A percentile compares a stretch with the other conserved stretches of the same genome.
Conservation (phyloP, 2,329 filamentous ascomycete species). For the Arachnomyces sp. region DNA sequence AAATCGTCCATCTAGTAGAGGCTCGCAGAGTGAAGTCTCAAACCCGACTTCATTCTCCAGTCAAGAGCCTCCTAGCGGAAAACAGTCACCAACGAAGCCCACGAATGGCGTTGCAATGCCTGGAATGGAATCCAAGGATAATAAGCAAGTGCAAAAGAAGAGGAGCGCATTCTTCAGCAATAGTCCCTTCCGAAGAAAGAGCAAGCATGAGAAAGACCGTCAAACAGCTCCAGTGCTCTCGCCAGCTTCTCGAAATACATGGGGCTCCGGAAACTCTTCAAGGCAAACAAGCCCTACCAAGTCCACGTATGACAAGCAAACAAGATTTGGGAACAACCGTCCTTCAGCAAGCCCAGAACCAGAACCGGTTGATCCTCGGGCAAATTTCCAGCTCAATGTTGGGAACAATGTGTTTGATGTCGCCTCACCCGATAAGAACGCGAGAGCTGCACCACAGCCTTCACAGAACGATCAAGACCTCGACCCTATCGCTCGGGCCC, state of each 20-base stretch:
- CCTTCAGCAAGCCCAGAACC: conserved; percentile 50
- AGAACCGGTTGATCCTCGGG: conserved; percentile 81
- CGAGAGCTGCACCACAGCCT: conserved; percentile 27
- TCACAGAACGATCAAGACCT: conserved; percentile 50
- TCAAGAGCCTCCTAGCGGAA: conserved; percentile 66
- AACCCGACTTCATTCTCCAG: conserved; percentile 84
- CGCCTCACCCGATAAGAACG: conserved; percentile 61
- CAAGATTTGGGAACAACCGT: conserved; percentile 15
- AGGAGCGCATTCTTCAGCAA: conserved; percentile 88
- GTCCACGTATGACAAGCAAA: conserved; percentile 25
- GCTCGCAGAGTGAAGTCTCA: conserved; percentile 85
- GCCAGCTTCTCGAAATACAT: conserved; percentile 44
- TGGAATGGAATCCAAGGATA: conserved; percentile 39
- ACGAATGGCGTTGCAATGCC: conserved; percentile 32
- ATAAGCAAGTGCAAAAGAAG: conserved; percentile 60
- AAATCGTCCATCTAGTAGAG: conserved; percentile 70
- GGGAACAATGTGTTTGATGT: conserved; percentile 96
- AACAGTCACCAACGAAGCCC: conserved; percentile 63
- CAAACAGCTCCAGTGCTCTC: conserved; percentile 27
- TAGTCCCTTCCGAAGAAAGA: conserved; percentile 87
- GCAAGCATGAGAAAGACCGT: conserved; percentile 62
- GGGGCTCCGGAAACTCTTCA: conserved; percentile 35
- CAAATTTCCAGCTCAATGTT: conserved; percentile 86
- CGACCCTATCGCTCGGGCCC: conserved; percentile 84
- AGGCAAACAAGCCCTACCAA: conserved; percentile 38